Evolutionary conservation across 768 basidiomycete species (phyloP), one percentile per base, ranked within the genome.

Genomic region (Trametes cinnabarina): DNA sequence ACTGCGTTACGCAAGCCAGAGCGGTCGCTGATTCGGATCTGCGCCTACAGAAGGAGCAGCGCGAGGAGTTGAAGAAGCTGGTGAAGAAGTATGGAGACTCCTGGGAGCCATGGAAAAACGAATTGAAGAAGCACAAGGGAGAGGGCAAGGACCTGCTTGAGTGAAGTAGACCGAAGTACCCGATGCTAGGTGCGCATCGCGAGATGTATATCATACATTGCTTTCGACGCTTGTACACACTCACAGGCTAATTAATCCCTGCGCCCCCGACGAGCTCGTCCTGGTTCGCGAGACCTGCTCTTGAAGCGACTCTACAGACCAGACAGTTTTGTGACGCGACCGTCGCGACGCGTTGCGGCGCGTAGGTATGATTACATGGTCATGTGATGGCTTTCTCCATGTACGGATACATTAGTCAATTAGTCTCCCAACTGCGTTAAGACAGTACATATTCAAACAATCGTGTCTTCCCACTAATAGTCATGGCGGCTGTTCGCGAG

Each of bases 81-180:
- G 65, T 97, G 59, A 83, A 77, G 72, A 97, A 97, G 71, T 98
- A 96, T 62, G 92, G 94, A 1, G 67, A 83, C n/a, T 79, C 76
- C 2, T 94, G 88, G 88, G 89, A 89, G 65, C 92, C 91, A 9
- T 98, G 93, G 92, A 79, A 76, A 69, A 80, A 78, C 32, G 94
- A 95, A 71, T 74, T 93, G 49, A 79, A 79, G 57, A 90, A 84
- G 72, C 91, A 90, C 69, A 86, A 80, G 72, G 84, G 87, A 60
- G 80, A 80, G 50, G 92, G 91, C 3, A 75, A 85, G 72, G 86
- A 86, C 10, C 46, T 53, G 52, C 20, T 55, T 6, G 51, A 62
- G 48, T 54, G 46, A 37, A 7, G 37, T 30, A 46, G 28, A 53
- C 35, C 42, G 56, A 44, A 12, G 35, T 51, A 25, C 34, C 43